Percentiles rank a stretch among this genome's conserved stretches.
phyloP scores from a whole-genome alignment of 2,329 filamentous ascomycete genomes.

The Penicillium decumbens region DNA sequence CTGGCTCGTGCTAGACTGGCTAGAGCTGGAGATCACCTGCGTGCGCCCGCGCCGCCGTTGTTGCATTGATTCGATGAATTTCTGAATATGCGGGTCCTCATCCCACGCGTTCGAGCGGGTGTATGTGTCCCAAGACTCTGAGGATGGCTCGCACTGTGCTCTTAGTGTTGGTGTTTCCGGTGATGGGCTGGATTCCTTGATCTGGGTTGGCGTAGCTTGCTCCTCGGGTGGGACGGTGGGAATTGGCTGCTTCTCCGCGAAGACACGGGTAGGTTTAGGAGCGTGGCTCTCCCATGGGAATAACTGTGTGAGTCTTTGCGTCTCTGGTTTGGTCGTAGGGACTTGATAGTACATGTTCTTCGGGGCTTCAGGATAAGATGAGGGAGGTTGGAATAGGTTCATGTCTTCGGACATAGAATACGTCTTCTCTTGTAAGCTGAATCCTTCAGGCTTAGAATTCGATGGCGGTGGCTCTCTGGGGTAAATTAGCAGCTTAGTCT shows the following conservation, averaged over 20 bases:
- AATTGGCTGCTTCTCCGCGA: constrained; percentile 34
- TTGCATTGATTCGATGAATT: constrained; percentile 75
- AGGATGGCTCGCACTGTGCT: constrained; percentile 14
- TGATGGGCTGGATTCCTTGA: background rate
- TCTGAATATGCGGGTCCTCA: constrained; percentile 77
- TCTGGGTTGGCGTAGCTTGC: background rate
- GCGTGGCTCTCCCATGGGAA: constrained; percentile 85
- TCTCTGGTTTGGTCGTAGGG: constrained; percentile 55
- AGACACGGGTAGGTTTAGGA: constrained; percentile 54
- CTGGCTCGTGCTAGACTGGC: constrained; percentile 11
- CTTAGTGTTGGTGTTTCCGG: constrained; percentile 4
- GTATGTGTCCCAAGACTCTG: constrained; percentile 67
- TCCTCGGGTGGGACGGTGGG: constrained; percentile 10
- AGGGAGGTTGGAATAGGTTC: constrained; percentile 70
- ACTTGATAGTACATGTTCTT: constrained; percentile 85
- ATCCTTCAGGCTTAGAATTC: constrained; percentile 75
- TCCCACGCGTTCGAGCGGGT: constrained; percentile 89
- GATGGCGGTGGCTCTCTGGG: constrained; percentile 56
- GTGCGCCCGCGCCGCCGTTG: constrained; percentile 54
- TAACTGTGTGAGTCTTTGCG: constrained; percentile 61
- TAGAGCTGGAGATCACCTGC: constrained; percentile 34
- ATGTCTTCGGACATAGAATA: constrained; percentile 80
- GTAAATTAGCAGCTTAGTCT: constrained; percentile 18
- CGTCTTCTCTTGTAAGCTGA: constrained; percentile 70
- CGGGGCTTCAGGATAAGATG: constrained; percentile 74